Conservation (phyloP, 2,329 filamentous ascomycete species). For the Fonsecaea pedrosoi region DNA sequence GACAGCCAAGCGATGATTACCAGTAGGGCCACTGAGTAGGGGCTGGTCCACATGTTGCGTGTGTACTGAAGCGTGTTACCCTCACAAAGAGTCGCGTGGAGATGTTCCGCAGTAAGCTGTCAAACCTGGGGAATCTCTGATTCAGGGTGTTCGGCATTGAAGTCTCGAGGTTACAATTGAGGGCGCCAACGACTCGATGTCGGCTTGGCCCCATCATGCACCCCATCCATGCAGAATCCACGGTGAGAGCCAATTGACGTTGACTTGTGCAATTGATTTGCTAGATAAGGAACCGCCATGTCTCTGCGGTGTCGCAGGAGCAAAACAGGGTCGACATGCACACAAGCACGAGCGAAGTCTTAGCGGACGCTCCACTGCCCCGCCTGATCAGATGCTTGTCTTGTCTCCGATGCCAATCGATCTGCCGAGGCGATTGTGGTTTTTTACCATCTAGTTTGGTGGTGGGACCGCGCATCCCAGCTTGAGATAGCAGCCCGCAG, state of each 20-base stretch:
- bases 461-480: too few species aligned
- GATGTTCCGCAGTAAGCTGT: background rate
- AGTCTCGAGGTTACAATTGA: conserved; percentile 1
- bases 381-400: background rate
- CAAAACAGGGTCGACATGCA: background rate
- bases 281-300: background rate
- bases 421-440: background rate
- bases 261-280: background rate
- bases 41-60: background rate
- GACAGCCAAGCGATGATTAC: background rate
- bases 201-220: background rate
- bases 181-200: background rate
- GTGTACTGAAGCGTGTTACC: background rate
- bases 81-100: background rate
- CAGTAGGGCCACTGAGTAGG: background rate
- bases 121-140: background rate
- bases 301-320: background rate
- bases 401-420: background rate
- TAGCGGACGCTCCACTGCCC: conserved; percentile 3
- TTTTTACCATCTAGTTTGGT: too few species aligned
- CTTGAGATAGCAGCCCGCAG: background rate
- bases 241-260: background rate
- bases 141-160: background rate
- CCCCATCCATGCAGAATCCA: background rate
- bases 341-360: background rate